Conservation (phyloP, 169 alveolate species). For the Besnoitia besnoiti region DNA sequence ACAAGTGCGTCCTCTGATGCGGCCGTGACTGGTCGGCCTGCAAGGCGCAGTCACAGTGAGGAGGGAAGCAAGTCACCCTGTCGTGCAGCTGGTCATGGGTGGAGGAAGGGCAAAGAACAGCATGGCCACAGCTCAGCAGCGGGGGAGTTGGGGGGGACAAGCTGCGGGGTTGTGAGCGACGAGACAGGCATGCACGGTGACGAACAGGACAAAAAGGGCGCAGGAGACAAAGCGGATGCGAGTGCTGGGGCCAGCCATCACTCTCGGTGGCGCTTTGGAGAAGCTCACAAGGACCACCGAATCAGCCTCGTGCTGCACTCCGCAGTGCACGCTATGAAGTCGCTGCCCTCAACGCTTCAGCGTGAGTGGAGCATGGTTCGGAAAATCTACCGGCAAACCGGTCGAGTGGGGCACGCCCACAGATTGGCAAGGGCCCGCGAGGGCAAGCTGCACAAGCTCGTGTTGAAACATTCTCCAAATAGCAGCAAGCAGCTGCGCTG, state of each 20-base stretch:
- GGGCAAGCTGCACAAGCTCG: not conserved
- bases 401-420: conserved; percentile 2
- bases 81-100: no score
- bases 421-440: not conserved
- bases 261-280: not conserved
- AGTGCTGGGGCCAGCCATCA: not conserved
- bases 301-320: not conserved
- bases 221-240: not conserved
- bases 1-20: no score
- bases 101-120: no score
- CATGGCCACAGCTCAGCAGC: no score
- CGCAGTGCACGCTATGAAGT: conserved; percentile 16
- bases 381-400: conserved; percentile 6
- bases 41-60: not conserved
- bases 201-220: not conserved
- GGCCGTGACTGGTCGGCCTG: no score
- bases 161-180: not conserved
- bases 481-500: not conserved
- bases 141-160: not conserved
- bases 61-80: no score
- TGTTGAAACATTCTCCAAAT: not conserved
- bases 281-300: not conserved
- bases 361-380: conserved; percentile 37
- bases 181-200: not conserved
- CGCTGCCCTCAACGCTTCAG: not conserved